Conservation (phyloP, 495 filamentous ascomycete species). For the Jackrogersella multiformis region DNA sequence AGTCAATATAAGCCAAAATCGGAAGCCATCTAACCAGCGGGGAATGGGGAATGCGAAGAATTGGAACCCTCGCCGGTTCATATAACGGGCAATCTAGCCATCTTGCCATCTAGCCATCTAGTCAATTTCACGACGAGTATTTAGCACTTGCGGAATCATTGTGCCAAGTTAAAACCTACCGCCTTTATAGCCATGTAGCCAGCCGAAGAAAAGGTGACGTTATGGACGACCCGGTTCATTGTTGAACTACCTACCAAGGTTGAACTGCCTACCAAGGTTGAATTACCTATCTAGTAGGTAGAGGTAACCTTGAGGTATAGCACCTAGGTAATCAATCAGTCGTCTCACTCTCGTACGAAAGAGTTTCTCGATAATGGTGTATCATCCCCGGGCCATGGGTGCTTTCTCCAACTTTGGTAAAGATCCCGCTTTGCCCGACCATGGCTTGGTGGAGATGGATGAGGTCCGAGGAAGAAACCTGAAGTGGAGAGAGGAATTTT, state of each 20-base stretch:
- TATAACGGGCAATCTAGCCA: background rate
- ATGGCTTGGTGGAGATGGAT: background rate
- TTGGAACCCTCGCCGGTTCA: background rate
- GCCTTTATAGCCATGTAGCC: background rate
- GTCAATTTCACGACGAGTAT: background rate
- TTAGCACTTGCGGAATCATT: background rate
- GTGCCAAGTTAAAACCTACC: background rate
- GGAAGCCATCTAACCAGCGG: slow-evolving; percentile 7
- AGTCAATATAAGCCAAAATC: slow-evolving; percentile 12
- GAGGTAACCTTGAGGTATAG: too few relatives aligned
- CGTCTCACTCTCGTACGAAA: background rate
- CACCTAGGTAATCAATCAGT: too few relatives aligned
- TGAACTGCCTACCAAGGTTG: too few relatives aligned
- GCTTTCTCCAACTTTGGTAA: slow-evolving; percentile 28
- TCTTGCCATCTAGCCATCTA: background rate
- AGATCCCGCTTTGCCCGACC: background rate
- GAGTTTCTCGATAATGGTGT: slow-evolving; percentile 7
- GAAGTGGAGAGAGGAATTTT: slow-evolving; percentile 6
- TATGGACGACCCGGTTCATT: background rate
- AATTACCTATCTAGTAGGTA: background rate
- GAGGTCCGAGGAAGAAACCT: background rate
- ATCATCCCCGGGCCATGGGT: too few relatives aligned
- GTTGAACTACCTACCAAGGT: too few relatives aligned
- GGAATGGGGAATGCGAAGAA: slow-evolving; percentile 4
- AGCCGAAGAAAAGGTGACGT: background rate